Percentiles rank a stretch among this genome's conserved stretches.
phyloP scores from a whole-genome alignment of 2,329 filamentous ascomycete species.

The Sclerotinia subarctica region DNA sequence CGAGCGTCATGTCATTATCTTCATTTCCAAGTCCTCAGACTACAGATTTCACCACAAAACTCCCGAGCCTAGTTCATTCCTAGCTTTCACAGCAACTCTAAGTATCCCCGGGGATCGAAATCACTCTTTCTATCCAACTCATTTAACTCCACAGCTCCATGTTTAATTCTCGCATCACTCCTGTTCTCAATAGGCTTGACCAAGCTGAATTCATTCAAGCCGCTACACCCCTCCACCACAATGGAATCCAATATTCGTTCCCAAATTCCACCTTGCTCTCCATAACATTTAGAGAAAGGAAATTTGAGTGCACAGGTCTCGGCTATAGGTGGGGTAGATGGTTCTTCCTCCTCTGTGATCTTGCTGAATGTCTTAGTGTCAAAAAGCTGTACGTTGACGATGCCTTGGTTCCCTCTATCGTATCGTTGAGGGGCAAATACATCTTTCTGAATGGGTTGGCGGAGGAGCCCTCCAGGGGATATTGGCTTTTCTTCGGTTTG shows the following conservation, averaged over 20 bases:
- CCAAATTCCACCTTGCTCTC: not conserved
- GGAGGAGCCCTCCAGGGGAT: constrained; percentile 43
- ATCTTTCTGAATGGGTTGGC: constrained; percentile 42
- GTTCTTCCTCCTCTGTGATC: constrained; percentile 37
- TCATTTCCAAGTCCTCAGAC: too few species aligned
- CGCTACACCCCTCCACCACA: not conserved
- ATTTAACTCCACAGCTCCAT: constrained; percentile 1
- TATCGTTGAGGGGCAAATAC: constrained; percentile 32
- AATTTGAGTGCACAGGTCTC: not conserved
- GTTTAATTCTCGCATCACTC: not conserved
- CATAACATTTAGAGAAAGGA: not conserved
- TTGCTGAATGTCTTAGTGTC: constrained; percentile 39
- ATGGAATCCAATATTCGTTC: not conserved
- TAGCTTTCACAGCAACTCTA: too few species aligned
- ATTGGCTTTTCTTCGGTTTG: constrained; percentile 24
- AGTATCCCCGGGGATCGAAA: not conserved
- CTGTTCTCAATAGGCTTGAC: not conserved
- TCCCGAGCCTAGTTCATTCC: not conserved
- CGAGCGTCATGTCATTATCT: too few species aligned
- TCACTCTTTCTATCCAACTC: not conserved
- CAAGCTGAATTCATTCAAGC: not conserved
- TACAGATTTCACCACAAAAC: not conserved
- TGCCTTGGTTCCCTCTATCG: constrained; percentile 33
- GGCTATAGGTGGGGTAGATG: not conserved
- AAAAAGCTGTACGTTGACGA: constrained; percentile 44